phyloP scores from a whole-genome alignment of 768 basidiomycete species.

The Leucosporidium scottii region DNA sequence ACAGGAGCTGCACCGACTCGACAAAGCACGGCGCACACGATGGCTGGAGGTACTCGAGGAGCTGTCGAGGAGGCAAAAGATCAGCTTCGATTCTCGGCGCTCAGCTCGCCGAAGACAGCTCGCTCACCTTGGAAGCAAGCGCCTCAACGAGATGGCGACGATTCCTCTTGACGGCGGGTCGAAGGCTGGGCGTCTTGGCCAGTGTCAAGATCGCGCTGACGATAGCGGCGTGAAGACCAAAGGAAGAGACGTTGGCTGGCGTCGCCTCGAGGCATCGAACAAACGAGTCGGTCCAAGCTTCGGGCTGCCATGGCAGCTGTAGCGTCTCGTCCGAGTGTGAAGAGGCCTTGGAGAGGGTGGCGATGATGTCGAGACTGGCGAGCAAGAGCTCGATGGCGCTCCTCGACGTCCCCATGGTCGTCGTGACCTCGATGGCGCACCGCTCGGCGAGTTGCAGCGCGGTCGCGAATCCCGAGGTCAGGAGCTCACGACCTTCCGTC shows the following conservation, averaged over 20 bases:
- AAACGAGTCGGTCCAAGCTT: constrained; percentile 56
- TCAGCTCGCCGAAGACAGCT: constrained; percentile 13
- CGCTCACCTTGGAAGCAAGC: constrained; percentile 53
- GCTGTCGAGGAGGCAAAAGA: constrained; percentile 42
- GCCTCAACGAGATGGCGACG: constrained; percentile 46
- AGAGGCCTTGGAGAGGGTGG: constrained; percentile 7
- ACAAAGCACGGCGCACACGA: constrained; percentile 62
- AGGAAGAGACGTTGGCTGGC: constrained; percentile 56
- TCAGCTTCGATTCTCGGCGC: background rate
- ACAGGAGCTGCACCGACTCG: constrained; percentile 71
- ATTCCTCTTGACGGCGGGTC: background rate
- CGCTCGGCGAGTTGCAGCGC: constrained; percentile 19
- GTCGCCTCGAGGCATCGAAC: constrained; percentile 61
- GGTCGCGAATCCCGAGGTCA: constrained; percentile 13
- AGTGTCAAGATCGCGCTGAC: constrained; percentile 54
- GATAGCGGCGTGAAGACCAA: constrained; percentile 51
- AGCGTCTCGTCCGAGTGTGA: constrained; percentile 40
- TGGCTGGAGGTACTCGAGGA: constrained; percentile 63
- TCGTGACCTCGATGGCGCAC: background rate
- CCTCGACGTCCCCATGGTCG: background rate
- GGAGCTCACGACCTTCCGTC: constrained; percentile 26
- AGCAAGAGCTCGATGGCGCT: constrained; percentile 2
- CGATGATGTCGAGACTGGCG: background rate
- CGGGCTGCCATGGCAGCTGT: constrained; percentile 55
- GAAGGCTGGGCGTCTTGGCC: constrained; percentile 49